phyloP scores from a whole-genome alignment of 306 rosid genomes.

The Inga oerstediana region DNA sequence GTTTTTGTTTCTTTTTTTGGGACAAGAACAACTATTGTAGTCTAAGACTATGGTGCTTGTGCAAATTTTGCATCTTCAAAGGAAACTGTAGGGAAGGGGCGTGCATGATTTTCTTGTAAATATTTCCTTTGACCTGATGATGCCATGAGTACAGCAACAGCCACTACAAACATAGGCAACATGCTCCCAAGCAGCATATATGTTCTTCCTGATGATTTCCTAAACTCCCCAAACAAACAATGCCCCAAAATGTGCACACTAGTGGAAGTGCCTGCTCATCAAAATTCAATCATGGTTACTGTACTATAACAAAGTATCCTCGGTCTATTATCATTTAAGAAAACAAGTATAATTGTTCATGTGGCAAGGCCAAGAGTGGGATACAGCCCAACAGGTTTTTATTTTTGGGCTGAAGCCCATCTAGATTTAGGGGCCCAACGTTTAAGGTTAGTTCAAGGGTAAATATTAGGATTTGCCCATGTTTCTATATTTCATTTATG shows the following conservation, averaged over 20 bases:
- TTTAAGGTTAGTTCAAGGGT: not conserved
- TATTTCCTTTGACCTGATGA: conserved; percentile 74
- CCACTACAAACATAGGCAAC: conserved; percentile 81
- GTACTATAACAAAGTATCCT: not conserved
- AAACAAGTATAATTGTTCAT: not conserved
- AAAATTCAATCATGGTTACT: conserved; percentile 21
- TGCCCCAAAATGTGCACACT: conserved; percentile 93
- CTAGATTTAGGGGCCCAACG: not conserved
- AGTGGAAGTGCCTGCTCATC: conserved; percentile 88
- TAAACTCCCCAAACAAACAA: conserved; percentile 82
- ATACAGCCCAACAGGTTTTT: not conserved
- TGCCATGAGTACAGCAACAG: conserved; percentile 80
- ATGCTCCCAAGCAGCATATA: conserved; percentile 61
- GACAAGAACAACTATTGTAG: not conserved
- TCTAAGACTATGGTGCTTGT: not conserved
- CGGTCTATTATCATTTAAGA: not conserved
- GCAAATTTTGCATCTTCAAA: not conserved
- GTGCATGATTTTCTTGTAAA: conserved; percentile 1
- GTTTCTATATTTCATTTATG: not conserved
- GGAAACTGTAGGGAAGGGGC: not conserved
- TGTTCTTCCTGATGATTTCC: conserved; percentile 79
- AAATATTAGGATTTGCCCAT: not conserved
- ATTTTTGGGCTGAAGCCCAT: not conserved
- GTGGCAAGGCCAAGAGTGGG: not conserved
- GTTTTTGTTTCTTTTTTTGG: not conserved